Base-by-base conservation (phyloP, 306 rosid species). In the Lathyrus oleraceus region DNA sequence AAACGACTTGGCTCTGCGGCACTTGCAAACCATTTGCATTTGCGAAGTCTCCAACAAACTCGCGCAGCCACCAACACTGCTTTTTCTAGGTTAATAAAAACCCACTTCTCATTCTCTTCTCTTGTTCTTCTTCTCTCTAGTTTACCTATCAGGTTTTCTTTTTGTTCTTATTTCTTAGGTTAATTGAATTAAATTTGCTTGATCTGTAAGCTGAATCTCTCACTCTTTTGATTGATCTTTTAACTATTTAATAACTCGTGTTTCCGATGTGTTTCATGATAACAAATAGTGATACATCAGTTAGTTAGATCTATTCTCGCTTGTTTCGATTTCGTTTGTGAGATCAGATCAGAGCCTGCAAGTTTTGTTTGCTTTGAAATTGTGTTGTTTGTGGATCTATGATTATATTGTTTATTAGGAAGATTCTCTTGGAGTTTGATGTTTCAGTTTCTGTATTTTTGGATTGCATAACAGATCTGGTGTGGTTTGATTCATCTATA, bases 31-130 rank as follows among this genome's bases (percentile, higher is more conserved):
- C 39, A 35, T 35, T 35, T 35, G 39, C 39, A 35, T 45, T 8
- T 20, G 72, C 20, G 17, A 51, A 44, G 15, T 19, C 67, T 77
- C 77, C 78, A 35, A 23, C 14, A 70, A 65, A 5, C 28, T 73
- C 71, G 76, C 72, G 19, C 70, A 73, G 60, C 82, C 78, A 59
- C 73, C 73, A 32, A 45, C 10, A 0, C 10, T 48, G 19, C 40
- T 10, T 10, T 10, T 67, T 59, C 43, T 58, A 54, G 48, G 40
- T 51, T 14, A 68, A 12, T 47, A 15, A 40, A 40, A 42, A 21
- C 62, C 65, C 9, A 53, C 6, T 15, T 32, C 30, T 19, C 23
- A 7, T 40, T 19, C 57, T n/a, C 17, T 40, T 15, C 13, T 39
- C 14, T 10, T 3, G 0, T 40, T 35, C 32, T 20, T 38, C 8